These are phyloP conservation scores for Saccharomycodes ludwigii DNA, from an alignment of 805 yeast genomes.

Conservation along the genomic window DNA sequence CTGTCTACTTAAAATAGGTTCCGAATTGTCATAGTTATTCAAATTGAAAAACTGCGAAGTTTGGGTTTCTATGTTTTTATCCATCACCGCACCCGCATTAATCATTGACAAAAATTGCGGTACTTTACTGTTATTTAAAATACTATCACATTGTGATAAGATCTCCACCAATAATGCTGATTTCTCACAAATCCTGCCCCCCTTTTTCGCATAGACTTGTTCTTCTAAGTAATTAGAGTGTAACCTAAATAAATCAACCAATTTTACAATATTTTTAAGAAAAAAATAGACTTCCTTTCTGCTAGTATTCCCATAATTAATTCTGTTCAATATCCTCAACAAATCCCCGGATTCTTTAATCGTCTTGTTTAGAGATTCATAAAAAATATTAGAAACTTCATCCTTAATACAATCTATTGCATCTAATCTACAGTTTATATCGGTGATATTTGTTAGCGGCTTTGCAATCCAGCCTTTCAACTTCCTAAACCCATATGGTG, in stretches of 20 bases:
- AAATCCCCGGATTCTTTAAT: conserved; percentile 39
- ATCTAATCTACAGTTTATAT: conserved; percentile 47
- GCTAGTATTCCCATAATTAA: conserved; percentile 46
- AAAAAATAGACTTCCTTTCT: conserved; percentile 49
- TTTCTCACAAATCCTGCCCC: conserved; percentile 10
- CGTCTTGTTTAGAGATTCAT: conserved; percentile 24
- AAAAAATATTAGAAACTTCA: conserved; percentile 24
- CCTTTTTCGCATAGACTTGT: conserved; percentile 12
- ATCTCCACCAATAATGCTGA: conserved; percentile 27
- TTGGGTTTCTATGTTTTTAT: conserved; percentile 33
- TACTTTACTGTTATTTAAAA: conserved; percentile 23
- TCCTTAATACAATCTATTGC: conserved; percentile 41
- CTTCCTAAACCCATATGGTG: conserved; percentile 61
- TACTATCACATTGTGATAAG: conserved; percentile 27
- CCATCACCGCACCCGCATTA: conserved; percentile 39
- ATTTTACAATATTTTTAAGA: conserved; percentile 31
- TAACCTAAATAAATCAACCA: conserved; percentile 22
- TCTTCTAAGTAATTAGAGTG: conserved; percentile 19
- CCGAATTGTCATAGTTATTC: conserved; percentile 26
- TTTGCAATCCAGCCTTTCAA: conserved; percentile 60
- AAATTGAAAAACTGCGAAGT: conserved; percentile 31
- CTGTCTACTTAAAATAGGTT: conserved; percentile 26
- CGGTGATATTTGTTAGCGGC: conserved; percentile 47
- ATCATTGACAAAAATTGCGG: conserved; percentile 35
- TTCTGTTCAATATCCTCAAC: conserved; percentile 41